Conservation (phyloP, 805 yeast species). For the Ogataea degrootiae region DNA sequence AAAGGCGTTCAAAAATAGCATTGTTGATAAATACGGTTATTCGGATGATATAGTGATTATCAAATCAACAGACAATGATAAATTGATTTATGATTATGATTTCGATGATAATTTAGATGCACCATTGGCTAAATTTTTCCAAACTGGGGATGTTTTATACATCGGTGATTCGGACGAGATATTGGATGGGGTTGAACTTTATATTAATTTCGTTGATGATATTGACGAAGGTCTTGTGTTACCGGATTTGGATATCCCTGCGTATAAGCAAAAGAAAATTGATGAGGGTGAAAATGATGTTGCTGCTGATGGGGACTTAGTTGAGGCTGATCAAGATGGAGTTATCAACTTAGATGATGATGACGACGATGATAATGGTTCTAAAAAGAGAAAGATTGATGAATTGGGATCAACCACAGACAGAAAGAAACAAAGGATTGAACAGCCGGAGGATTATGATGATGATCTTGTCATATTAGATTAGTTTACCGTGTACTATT, state of each 20-base stretch:
- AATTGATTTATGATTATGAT: conserved; percentile 75
- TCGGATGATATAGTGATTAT: conserved; percentile 42
- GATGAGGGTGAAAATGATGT: conserved; percentile 18
- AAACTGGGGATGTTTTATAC: conserved; percentile 57
- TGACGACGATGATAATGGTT: conserved; percentile 4
- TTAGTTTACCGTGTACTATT: not conserved
- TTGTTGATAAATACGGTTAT: conserved; percentile 49
- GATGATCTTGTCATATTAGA: conserved; percentile 3
- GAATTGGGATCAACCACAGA: not conserved
- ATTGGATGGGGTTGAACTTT: conserved; percentile 59
- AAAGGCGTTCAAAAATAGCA: conserved; percentile 43
- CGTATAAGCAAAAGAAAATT: conserved; percentile 14
- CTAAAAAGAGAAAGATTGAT: conserved; percentile 3
- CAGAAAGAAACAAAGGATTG: conserved; percentile 6
- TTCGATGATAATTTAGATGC: conserved; percentile 70
- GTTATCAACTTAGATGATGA: conserved; percentile 15
- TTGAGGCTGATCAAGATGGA: conserved; percentile 11
- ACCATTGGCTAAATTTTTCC: conserved; percentile 44
- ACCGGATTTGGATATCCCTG: conserved; percentile 23
- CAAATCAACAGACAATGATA: conserved; percentile 39
- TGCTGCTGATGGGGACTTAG: conserved; percentile 16
- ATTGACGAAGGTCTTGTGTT: conserved; percentile 7
- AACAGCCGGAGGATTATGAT: not conserved
- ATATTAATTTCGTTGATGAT: conserved; percentile 29
- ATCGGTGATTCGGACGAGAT: conserved; percentile 79